Evolutionary conservation across 441 rosid genomes (phyloP).

Genomic region (Raphanus hybrid): DNA sequence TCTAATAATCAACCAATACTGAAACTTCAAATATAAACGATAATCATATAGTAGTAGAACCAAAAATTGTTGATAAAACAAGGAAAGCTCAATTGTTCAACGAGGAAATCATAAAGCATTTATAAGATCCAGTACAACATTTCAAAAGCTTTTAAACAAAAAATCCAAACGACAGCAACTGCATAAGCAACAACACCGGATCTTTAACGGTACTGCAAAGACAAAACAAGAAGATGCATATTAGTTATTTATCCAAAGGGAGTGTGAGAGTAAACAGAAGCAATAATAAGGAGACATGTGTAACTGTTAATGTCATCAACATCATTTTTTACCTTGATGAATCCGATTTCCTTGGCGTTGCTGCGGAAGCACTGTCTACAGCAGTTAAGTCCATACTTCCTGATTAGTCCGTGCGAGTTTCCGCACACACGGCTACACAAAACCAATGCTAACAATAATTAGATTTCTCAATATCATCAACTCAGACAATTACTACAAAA

Average conservation of each 20-base stretch:
- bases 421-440: conserved; percentile 67
- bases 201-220: conserved; percentile 59
- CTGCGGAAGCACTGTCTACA: conserved; percentile 82
- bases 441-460: background rate
- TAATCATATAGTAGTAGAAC: background rate
- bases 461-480: background rate
- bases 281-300: too few relatives aligned
- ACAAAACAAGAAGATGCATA: background rate
- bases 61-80: background rate
- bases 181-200: background rate
- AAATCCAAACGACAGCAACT: conserved; percentile 7
- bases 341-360: conserved; percentile 78
- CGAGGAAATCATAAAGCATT: background rate
- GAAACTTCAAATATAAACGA: background rate
- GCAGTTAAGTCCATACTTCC: conserved; percentile 78
- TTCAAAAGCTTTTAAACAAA: background rate
- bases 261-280: too few relatives aligned
- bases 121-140: conserved; percentile 10
- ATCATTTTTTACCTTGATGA: conserved; percentile 56
- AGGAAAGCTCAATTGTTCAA: conserved; percentile 1
- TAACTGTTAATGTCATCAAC: background rate
- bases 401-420: conserved; percentile 67
- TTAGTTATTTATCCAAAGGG: background rate
- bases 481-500: background rate
- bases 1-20: too few relatives aligned